phyloP scores from a whole-genome alignment of 352 stramenopile genomes.

The Phytophthora sansomeana region DNA sequence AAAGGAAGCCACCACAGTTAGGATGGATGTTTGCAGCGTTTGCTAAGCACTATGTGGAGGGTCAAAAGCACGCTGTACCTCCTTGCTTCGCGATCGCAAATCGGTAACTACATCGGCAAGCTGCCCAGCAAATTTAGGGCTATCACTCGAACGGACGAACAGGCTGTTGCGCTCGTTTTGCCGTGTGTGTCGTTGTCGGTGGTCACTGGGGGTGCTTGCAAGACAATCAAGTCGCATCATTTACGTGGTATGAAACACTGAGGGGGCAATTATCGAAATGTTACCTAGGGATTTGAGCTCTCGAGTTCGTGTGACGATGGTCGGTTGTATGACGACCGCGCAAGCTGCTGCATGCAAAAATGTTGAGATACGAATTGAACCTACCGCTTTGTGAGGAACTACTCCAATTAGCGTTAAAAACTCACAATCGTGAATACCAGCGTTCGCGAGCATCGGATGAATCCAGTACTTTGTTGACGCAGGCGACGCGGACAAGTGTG shows the following conservation, averaged over 20 bases:
- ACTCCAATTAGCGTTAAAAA: background rate
- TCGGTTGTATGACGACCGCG: background rate
- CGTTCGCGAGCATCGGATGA: background rate
- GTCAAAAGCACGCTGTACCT: too few relatives aligned
- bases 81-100: too few relatives aligned
- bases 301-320: conserved; percentile 4
- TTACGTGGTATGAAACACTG: conserved; percentile 20
- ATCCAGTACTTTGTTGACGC: too few relatives aligned
- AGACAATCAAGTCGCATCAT: conserved; percentile 19
- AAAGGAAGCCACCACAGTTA: too few relatives aligned
- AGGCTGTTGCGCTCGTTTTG: background rate
- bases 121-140: too few relatives aligned
- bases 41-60: too few relatives aligned
- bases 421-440: background rate
- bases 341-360: background rate
- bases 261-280: conserved; percentile 12
- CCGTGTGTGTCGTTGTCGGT: conserved; percentile 11
- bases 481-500: background rate
- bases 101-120: too few relatives aligned
- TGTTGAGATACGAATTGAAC: conserved; percentile 11
- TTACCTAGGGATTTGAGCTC: background rate
- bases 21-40: too few relatives aligned
- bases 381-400: background rate
- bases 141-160: background rate
- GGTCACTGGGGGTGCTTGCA: conserved; percentile 1